These are phyloP conservation scores for Metarhizium guizhouense DNA, from an alignment of 2,329 filamentous ascomycete genomes.

Conservation along the genomic window DNA sequence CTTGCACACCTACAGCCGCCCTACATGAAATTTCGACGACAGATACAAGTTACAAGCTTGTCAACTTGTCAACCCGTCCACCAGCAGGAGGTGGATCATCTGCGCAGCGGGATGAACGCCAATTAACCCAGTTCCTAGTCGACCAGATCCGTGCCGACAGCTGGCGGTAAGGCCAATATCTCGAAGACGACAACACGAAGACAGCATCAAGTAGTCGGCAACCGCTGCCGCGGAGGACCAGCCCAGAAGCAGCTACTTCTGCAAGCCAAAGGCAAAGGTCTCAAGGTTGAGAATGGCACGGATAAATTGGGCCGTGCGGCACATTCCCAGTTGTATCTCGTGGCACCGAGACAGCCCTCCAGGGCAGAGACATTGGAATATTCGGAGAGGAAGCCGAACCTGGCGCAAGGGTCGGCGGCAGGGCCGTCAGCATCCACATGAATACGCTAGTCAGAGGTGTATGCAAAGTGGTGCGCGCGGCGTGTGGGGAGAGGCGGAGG, in stretches of 20 bases:
- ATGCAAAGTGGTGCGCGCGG: background rate
- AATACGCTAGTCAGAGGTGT: background rate
- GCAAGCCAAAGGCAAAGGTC: background rate
- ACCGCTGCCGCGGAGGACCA: background rate
- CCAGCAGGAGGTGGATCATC: slow-evolving; percentile 1
- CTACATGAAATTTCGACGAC: background rate
- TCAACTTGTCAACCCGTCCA: background rate
- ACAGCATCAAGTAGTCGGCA: background rate
- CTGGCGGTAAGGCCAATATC: background rate
- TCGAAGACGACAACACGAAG: background rate
- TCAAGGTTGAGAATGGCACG: slow-evolving; percentile 1
- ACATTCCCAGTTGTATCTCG: background rate
- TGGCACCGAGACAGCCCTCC: slow-evolving; percentile 1
- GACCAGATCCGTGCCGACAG: background rate
- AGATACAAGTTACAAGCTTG: background rate
- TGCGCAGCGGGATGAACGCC: slow-evolving; percentile 4
- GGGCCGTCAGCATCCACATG: background rate
- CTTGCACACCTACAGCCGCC: background rate
- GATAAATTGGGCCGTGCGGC: slow-evolving; percentile 7
- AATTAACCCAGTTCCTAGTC: slow-evolving; percentile 1
- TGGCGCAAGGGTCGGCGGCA: slow-evolving; percentile 4
- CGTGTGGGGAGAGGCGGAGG: slow-evolving; percentile 1
- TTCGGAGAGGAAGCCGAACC: slow-evolving; percentile 6
- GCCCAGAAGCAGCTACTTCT: background rate
- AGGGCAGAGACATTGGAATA: background rate